Percentiles rank a stretch among this genome's conserved stretches.
Conservation (phyloP, 768 basidiomycete genomes). For the Rhizopogon vulgaris region DNA sequence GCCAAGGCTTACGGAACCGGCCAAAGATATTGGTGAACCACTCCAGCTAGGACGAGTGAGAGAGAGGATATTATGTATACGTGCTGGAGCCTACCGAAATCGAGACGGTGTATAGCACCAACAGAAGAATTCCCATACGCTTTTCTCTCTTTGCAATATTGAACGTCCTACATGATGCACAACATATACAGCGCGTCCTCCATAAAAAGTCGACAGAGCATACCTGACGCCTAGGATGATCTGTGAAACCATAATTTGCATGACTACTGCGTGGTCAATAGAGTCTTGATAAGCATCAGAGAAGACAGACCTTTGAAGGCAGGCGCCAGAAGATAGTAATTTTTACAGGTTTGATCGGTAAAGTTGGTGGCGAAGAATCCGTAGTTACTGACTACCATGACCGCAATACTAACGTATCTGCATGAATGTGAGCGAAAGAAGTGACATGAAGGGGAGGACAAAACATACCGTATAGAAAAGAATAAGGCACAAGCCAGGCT, state of each 20-base stretch:
- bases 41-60: slow-evolving; percentile 36
- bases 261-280: slow-evolving; percentile 29
- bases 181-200: background rate
- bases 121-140: slow-evolving; percentile 33
- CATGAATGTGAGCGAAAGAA: too few relatives aligned
- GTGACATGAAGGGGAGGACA: background rate
- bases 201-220: background rate
- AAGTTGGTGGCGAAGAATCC: slow-evolving; percentile 54
- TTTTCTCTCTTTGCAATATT: slow-evolving; percentile 48
- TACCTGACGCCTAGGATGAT: slow-evolving; percentile 58
- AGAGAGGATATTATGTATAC: background rate
- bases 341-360: slow-evolving; percentile 37
- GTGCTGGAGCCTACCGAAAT: slow-evolving; percentile 32
- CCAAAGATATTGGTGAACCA: slow-evolving; percentile 50
- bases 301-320: slow-evolving; percentile 49
- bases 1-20: slow-evolving; percentile 38
- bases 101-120: slow-evolving; percentile 32
- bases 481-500: slow-evolving; percentile 27
- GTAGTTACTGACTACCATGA: slow-evolving; percentile 46
- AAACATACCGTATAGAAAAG: slow-evolving; percentile 23
- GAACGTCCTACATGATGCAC: slow-evolving; percentile 36
- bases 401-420: slow-evolving; percentile 37
- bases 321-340: slow-evolving; percentile 47
- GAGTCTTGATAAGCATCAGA: too few relatives aligned
- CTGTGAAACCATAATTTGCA: slow-evolving; percentile 62